Percentiles rank a stretch among this genome's conserved stretches.
phyloP scores from a whole-genome alignment of 345 rosid genomes.

The Brassica rapa region DNA sequence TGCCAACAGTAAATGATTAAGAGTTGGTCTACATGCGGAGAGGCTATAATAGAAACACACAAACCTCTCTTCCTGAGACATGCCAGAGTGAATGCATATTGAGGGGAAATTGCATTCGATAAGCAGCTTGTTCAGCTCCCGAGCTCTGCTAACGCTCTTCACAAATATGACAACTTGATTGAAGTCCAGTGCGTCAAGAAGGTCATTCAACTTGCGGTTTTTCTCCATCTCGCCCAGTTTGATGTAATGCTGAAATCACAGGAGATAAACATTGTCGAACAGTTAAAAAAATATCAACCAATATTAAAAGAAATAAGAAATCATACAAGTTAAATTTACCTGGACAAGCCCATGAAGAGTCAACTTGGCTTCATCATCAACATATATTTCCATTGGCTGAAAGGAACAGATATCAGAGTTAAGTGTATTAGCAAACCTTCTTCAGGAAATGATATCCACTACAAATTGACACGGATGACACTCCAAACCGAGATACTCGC shows the following conservation, averaged over 20 bases:
- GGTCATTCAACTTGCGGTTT: constrained; percentile 94
- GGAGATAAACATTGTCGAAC: neutral
- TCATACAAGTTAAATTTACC: constrained; percentile 41
- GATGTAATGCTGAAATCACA: constrained; percentile 81
- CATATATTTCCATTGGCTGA: constrained; percentile 99
- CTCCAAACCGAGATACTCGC: constrained; percentile 52
- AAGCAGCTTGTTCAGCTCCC: constrained; percentile 89
- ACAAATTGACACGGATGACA: constrained; percentile 60
- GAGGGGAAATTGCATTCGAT: constrained; percentile 97
- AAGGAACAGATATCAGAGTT: constrained; percentile 77
- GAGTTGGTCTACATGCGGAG: neutral
- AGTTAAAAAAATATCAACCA: neutral
- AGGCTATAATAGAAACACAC: neutral
- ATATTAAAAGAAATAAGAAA: neutral
- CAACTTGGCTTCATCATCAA: constrained; percentile 96
- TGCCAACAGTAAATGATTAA: neutral
- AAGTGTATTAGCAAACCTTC: constrained; percentile 70
- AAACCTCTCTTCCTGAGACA: constrained; percentile 99
- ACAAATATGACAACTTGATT: constrained; percentile 98
- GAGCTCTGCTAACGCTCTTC: constrained; percentile 92
- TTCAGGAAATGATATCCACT: constrained; percentile 64
- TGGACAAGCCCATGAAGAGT: constrained; percentile 99
- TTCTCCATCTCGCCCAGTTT: constrained; percentile 94
- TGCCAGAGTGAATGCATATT: constrained; percentile 97
- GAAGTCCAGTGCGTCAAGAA: constrained; percentile 97